These are phyloP conservation scores for Trifolium subterraneum DNA, from an alignment of 306 rosid species.

Conservation along the genomic window DNA sequence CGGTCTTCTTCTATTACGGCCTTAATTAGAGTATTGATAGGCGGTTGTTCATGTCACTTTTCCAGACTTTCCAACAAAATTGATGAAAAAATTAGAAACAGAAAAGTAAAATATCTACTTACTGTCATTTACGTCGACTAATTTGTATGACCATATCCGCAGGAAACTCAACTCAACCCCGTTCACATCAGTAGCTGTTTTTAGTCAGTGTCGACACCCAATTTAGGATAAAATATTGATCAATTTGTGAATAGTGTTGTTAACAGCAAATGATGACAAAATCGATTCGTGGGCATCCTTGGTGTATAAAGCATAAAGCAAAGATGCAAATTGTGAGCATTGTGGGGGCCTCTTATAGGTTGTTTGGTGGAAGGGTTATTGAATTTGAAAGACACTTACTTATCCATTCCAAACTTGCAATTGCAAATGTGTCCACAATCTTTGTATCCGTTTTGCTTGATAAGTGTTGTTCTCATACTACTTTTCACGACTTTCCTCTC, in stretches of 20 bases:
- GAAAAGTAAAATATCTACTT: neutral
- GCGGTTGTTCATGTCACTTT: too few relatives aligned
- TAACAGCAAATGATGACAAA: constrained; percentile 17
- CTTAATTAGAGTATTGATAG: too few relatives aligned
- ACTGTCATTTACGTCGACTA: neutral
- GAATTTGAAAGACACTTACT: constrained; percentile 47
- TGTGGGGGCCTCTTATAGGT: constrained; percentile 41
- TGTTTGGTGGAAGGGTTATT: constrained; percentile 9
- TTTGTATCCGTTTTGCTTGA: constrained; percentile 39
- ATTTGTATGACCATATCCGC: constrained; percentile 11
- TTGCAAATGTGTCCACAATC: constrained; percentile 44
- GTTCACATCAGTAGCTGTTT: constrained; percentile 20
- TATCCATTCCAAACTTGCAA: constrained; percentile 46
- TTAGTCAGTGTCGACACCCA: neutral
- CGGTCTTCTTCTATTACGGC: too few relatives aligned
- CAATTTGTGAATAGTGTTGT: neutral
- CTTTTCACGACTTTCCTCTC: too few relatives aligned
- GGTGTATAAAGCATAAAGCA: constrained; percentile 33
- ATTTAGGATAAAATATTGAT: constrained; percentile 4
- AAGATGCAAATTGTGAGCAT: constrained; percentile 26
- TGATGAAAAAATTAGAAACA: neutral
- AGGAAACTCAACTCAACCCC: constrained; percentile 20
- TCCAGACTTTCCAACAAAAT: too few relatives aligned
- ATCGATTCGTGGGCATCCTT: constrained; percentile 11
- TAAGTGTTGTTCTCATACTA: neutral